Base-by-base conservation (phyloP, 495 filamentous ascomycete genomes). In the Tirmania nivea region DNA sequence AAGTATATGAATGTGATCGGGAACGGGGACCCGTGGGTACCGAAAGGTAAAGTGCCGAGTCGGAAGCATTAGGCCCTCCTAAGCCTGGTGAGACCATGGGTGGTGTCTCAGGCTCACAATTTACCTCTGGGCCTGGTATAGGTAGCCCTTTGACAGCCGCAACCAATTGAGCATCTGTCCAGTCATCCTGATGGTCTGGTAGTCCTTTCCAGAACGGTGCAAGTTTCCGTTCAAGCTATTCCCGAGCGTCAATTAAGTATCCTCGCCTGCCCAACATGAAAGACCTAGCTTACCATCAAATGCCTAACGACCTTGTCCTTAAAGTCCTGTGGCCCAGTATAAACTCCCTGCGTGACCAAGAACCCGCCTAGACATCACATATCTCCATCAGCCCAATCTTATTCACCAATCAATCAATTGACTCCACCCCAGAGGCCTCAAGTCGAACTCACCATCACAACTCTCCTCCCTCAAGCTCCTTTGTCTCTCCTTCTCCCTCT, bases 201-300 rank as follows among this genome's bases (percentile, higher is more conserved):
- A 97, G 71, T 3, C 92, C 90, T 66, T 82, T 79, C 83, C 88
- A 97, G 62, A 97, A 96, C 0, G 90, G 90, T 20, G 90, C 89
- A 54, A 97, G 66, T 55, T 84, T 80, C 55, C 90, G 78, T 68
- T 96, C 90, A 65, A 96, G 86, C 86, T 93, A 65, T 3, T 35
- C 11, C 52, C n/a, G 4, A 39, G 10, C 35, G 10, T n/a, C 16
- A 16, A 36, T 16, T 2, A 45, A 45, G 34, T 14, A 36, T 50
- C 7, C 11, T 36, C 36, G 31, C 35, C 31, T 31, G 25, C 1
- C 16, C 34, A 20, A 56, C 16, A 2, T 50, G 34, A 10, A 11
- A 17, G 12, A 16, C 34, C 5, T 20, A 51, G 54, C 73, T 59
- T 71, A 93, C 87, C 80, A 93, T 90, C 56, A 97, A 70, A 65